Percentiles rank a stretch among this genome's conserved stretches.
Evolutionary conservation across 495 filamentous ascomycete genomes (phyloP).

Genomic region (Penicillium flavigenum): DNA sequence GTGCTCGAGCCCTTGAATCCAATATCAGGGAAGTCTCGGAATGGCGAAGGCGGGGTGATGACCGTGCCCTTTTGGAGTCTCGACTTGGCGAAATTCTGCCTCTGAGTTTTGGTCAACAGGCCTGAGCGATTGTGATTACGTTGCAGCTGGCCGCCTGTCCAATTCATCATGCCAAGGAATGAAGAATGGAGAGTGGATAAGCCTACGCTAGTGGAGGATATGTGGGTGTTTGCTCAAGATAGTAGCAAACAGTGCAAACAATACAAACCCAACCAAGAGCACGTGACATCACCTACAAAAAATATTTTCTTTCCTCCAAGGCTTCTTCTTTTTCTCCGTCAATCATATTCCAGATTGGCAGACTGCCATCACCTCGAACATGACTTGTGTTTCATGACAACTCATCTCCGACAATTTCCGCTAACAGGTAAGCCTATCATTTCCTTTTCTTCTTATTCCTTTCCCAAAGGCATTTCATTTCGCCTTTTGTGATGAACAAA

Average conservation of each 20-base stretch:
- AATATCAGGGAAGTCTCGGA: constrained; percentile 17
- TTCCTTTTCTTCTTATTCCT: constrained; percentile 2
- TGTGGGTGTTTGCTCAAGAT: background rate
- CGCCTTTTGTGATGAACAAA: constrained; percentile 44
- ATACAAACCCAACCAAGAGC: background rate
- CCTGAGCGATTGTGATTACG: constrained; percentile 37
- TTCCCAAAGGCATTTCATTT: background rate
- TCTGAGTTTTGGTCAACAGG: constrained; percentile 27
- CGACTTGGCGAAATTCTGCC: constrained; percentile 32
- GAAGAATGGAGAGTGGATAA: background rate
- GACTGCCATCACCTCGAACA: background rate
- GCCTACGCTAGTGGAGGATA: background rate
- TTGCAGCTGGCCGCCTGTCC: constrained; percentile 46
- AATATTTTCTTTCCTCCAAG: background rate
- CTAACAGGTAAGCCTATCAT: constrained; percentile 16
- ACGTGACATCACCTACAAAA: constrained; percentile 5
- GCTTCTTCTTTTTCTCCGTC: constrained; percentile 9
- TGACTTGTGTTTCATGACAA: constrained; percentile 9
- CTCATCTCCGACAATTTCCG: constrained; percentile 10
- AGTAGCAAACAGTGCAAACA: constrained; percentile 2
- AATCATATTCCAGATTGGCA: constrained; percentile 4
- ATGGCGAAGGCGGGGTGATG: constrained; percentile 14
- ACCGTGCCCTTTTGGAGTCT: constrained; percentile 19
- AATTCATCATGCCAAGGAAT: constrained; percentile 38
- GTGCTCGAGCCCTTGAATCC: constrained; percentile 8